Base-by-base conservation (phyloP, 75 land plant species). In the Chamaecyparis obtusa region DNA sequence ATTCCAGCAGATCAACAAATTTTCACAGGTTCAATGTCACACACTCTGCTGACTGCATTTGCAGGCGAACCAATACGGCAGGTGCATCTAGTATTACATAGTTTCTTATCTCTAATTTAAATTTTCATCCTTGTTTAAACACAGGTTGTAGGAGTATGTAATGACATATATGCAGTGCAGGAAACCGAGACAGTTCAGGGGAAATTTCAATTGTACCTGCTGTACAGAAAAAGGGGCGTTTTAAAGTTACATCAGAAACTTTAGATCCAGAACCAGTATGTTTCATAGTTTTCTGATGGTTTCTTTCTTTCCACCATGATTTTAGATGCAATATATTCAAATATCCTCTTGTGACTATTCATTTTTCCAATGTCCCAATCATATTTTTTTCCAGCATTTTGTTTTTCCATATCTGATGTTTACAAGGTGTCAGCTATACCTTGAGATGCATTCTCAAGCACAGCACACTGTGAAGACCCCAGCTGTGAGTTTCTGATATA, bases 151-250 rank as follows among this genome's bases (percentile, higher is more conserved):
- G 83, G 51, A 44, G 41, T 10, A 44, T 81, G 83, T 11, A 3
- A 81, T 81, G 83, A 81, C 49, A 81, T 43, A 46, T 11, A n/a
- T 44, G 46, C 27, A 46, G 3, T 81, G 49, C 83, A 81, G 83
- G 83, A 39, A 81, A 46, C 15, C 83, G 30, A 44, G 83, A 81
- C 46, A 81, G 30, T 44, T 81, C 32, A 71, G 94, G 92, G 36
- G 94, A 94, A 75, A 27, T 86, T 85, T 86, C 92, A 74, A 93
- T 88, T 39, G 90, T 92, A 83, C 74, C 88, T 76, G 69, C 93
- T 56, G 90, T 98, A 43, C 95, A 95, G 85, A 93, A 92, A 49
- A 96, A 91, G 87, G 99, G 99, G n/a, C 97, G 99, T 15, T 98
- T 98, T 82, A 93, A 95, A 83, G 94, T 98, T 49, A 98, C 96